These are phyloP conservation scores for Metroxylon sagu DNA, from an alignment of 176 grass and related monocot genomes.

Conservation along the genomic window DNA sequence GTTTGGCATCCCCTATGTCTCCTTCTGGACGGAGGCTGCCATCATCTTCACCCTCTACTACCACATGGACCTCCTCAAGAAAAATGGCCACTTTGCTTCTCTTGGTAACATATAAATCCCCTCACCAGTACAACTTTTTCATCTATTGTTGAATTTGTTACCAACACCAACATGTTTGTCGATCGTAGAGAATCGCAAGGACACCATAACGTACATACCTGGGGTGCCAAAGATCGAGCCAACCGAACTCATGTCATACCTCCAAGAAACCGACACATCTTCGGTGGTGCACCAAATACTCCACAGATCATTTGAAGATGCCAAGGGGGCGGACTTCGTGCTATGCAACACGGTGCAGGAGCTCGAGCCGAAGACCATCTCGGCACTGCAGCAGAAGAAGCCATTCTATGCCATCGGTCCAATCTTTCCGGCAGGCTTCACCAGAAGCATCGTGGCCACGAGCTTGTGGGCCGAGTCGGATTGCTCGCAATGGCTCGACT, in stretches of 20 bases:
- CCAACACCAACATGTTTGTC: not conserved
- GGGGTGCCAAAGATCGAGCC: slow-evolving; percentile 55
- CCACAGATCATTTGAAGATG: slow-evolving; percentile 52
- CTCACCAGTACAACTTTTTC: too few species aligned
- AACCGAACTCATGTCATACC: slow-evolving; percentile 49
- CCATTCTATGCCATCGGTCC: slow-evolving; percentile 74
- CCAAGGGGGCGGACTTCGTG: slow-evolving; percentile 41
- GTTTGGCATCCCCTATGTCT: slow-evolving; percentile 40
- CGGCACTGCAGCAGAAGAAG: slow-evolving; percentile 32
- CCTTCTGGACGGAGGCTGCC: slow-evolving; percentile 68
- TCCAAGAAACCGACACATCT: slow-evolving; percentile 44
- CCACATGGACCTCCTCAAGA: slow-evolving; percentile 42
- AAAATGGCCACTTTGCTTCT: slow-evolving; percentile 45
- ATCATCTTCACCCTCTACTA: slow-evolving; percentile 55
- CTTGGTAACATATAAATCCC: slow-evolving; percentile 16
- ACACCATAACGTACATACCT: slow-evolving; percentile 66
- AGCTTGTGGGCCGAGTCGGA: slow-evolving; percentile 59
- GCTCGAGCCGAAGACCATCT: slow-evolving; percentile 51
- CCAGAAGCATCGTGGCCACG: slow-evolving; percentile 37
- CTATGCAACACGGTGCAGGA: slow-evolving; percentile 72
- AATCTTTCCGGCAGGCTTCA: slow-evolving; percentile 49
- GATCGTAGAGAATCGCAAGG: slow-evolving; percentile 47
- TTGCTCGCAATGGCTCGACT: slow-evolving; percentile 50
- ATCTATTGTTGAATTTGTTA: too few species aligned
- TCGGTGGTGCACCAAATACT: slow-evolving; percentile 59